Evolutionary conservation across 768 basidiomycete genomes (phyloP), one percentile per base, ranked within the genome.

Genomic region (Sporobolomyces roseus): DNA sequence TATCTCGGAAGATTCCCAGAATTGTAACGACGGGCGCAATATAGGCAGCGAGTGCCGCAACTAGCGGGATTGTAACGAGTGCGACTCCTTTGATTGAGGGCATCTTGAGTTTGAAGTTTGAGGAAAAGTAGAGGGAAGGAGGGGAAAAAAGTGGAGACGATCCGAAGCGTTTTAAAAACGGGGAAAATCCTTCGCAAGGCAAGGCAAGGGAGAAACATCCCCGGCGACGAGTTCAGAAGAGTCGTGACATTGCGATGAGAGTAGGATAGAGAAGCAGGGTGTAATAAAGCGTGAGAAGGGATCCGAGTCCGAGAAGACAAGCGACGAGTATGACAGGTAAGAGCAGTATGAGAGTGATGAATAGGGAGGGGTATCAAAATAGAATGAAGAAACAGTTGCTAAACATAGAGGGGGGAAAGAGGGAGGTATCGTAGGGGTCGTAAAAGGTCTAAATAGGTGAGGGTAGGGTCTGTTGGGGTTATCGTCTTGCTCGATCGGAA

Each of bases 401-500:
- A n/a, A n/a, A n/a, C n/a, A n/a, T n/a, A n/a, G n/a, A n/a, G n/a
- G n/a, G n/a, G n/a, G n/a, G n/a, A n/a, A n/a, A n/a, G n/a, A n/a
- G n/a, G n/a, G n/a, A n/a, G n/a, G n/a, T n/a, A n/a, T n/a, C n/a
- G n/a, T n/a, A n/a, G n/a, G n/a, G n/a, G n/a, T n/a, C 38, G 38
- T 41, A 41, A 41, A 33, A 32, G 29, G n/a, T n/a, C n/a, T n/a
- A n/a, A n/a, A n/a, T n/a, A n/a, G n/a, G n/a, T n/a, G n/a, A n/a
- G n/a, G n/a, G n/a, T n/a, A n/a, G n/a, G n/a, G n/a, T n/a, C n/a
- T n/a, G n/a, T n/a, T n/a, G n/a, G n/a, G n/a, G n/a, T n/a, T 30
- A 58, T 45, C 41, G 38, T 45, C 27, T 21, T 27, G 38, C 56
- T 58, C 71, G 71, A 51, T 68, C 71, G 3, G 91, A 91, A 36